Conservation (phyloP, 768 basidiomycete genomes). For the Auricularia heimuer region DNA sequence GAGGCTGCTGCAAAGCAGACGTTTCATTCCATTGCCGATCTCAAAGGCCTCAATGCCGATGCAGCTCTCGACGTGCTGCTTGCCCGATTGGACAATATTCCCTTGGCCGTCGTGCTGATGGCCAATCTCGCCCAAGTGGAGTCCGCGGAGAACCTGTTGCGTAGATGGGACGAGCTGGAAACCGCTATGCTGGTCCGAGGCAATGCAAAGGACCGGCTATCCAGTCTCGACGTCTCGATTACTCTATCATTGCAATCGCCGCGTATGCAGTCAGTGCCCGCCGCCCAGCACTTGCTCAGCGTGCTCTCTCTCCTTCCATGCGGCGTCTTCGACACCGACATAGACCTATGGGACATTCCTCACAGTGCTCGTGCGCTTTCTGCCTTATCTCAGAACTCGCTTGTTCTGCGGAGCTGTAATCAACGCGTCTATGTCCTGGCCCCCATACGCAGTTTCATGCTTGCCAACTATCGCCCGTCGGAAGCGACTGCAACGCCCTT, state of each 20-base stretch:
- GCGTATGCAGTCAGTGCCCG: not conserved
- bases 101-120: not conserved
- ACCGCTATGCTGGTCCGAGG: not conserved
- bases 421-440: not conserved
- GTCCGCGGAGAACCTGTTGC: not conserved
- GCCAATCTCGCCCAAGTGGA: not conserved
- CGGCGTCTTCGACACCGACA: constrained; percentile 9
- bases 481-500: not conserved
- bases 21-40: not conserved
- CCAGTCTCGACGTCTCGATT: not conserved
- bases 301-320: not conserved
- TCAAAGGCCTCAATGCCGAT: not conserved
- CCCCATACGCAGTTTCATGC: not conserved
- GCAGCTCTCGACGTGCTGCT: not conserved
- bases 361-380: not conserved
- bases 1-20: not conserved
- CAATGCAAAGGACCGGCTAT: not conserved
- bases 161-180: not conserved
- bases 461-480: not conserved
- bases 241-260: not conserved
- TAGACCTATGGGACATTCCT: constrained; percentile 4
- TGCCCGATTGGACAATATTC: not conserved
- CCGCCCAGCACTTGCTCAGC: not conserved
- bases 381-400: not conserved
- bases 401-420: not conserved